phyloP scores from a whole-genome alignment of 345 rosid genomes.

The Erucastrum elatum region DNA sequence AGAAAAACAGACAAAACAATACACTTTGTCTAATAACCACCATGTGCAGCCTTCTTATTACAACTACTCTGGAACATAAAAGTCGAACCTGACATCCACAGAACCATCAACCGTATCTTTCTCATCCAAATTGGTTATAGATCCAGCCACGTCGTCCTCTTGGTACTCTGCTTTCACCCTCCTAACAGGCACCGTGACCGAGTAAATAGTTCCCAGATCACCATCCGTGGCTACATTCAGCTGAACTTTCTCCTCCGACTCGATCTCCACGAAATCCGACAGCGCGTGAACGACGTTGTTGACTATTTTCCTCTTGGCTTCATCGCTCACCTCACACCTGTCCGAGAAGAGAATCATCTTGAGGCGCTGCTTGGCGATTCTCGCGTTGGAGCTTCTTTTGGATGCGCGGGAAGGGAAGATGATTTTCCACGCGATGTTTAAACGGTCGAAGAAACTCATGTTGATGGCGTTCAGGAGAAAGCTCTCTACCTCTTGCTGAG shows the following conservation, averaged over 20 bases:
- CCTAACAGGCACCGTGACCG: constrained; percentile 89
- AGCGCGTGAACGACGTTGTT: constrained; percentile 70
- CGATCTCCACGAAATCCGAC: constrained; percentile 93
- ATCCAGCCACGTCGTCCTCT: constrained; percentile 58
- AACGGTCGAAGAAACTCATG: constrained; percentile 83
- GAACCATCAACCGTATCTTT: constrained; percentile 76
- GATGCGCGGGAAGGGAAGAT: constrained; percentile 75
- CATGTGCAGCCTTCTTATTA: background rate
- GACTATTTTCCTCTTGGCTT: constrained; percentile 86
- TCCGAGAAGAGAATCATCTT: constrained; percentile 99
- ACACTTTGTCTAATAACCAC: constrained; percentile 24
- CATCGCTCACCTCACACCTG: constrained; percentile 91
- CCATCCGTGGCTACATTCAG: constrained; percentile 78
- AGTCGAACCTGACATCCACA: constrained; percentile 89
- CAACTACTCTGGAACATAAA: constrained; percentile 67
- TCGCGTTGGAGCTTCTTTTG: constrained; percentile 86
- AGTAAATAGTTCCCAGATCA: constrained; percentile 89
- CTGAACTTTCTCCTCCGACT: constrained; percentile 94
- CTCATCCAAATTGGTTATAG: constrained; percentile 74
- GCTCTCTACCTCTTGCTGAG: constrained; percentile 64
- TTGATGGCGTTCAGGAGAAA: constrained; percentile 71
- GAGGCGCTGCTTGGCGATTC: constrained; percentile 88
- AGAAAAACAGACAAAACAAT: constrained; percentile 18
- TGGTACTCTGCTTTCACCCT: constrained; percentile 88
- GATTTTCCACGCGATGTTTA: constrained; percentile 90